These are phyloP conservation scores for Acorus calamus DNA, from an alignment of 106 monocot genomes.

Conservation along the genomic window DNA sequence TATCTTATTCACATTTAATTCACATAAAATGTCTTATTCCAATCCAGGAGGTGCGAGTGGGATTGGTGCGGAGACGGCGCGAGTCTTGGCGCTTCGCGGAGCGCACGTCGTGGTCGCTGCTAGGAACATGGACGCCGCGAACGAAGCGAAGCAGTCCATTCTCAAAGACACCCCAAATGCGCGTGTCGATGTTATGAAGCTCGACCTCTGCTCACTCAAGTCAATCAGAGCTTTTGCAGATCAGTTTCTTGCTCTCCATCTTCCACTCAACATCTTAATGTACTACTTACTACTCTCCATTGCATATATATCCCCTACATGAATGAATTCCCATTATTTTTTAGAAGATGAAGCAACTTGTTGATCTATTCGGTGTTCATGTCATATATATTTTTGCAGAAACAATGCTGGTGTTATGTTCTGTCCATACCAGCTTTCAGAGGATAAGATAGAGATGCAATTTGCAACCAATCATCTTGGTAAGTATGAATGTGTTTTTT, in stretches of 20 bases:
- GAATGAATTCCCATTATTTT: no score
- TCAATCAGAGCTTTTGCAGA: slow-evolving; percentile 56
- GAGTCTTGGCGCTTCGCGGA: slow-evolving; percentile 43
- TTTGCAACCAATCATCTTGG: slow-evolving; percentile 24
- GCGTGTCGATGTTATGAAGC: slow-evolving; percentile 42
- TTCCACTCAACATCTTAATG: slow-evolving; percentile 85
- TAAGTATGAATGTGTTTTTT: not conserved
- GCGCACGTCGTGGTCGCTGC: not conserved
- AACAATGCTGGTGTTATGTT: slow-evolving; percentile 24
- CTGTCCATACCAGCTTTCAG: slow-evolving; percentile 13
- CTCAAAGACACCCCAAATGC: slow-evolving; percentile 33
- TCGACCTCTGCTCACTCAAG: slow-evolving; percentile 81
- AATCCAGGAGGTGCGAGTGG: slow-evolving; percentile 75
- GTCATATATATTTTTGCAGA: not conserved
- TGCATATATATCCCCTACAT: no score
- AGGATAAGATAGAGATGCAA: slow-evolving; percentile 4
- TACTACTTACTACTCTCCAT: slow-evolving; percentile 8
- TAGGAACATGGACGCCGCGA: slow-evolving; percentile 59
- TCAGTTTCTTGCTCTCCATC: slow-evolving; percentile 30
- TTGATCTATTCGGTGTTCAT: no score
- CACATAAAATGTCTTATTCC: not conserved
- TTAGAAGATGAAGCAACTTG: no score
- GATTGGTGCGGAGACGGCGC: slow-evolving; percentile 74
- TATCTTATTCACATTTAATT: not conserved
- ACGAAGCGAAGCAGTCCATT: slow-evolving; percentile 33